Base-by-base conservation (phyloP, 768 basidiomycete species). In the Boletus rubropictus region DNA sequence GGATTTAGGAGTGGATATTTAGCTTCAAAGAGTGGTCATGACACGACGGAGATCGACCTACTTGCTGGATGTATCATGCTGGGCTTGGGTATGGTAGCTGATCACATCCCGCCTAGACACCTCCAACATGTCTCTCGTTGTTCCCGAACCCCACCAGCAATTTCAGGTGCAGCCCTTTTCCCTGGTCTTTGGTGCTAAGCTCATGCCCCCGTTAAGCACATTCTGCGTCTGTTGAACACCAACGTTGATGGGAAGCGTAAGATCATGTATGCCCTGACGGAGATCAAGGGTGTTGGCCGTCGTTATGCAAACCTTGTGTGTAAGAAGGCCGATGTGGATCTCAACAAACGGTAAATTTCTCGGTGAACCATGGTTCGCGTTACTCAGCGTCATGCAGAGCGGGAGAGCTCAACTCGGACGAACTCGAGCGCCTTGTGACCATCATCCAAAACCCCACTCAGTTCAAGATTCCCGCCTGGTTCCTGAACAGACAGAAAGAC, bases 221-320 rank as follows among this genome's bases (percentile, higher is more conserved):
- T 99, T 71, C 75, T 99, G 51, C 96, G 96, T 87, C 83, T 99
- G 37, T 78, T 96, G 60, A 98, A 98, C 80, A 98, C 96, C 69
- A 98, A 98, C 77, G 96, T 99, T 58, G 95, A 98, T 72, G 96
- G 96, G 59, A 94, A 95, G 69, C 85, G 96, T 62, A 99, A 99
- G 78, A 87, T 99, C 71, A 97, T 92, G 89, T 98, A 92, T 70
- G 95, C 96, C 62, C 70, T 98, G 77, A 98, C 96, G 39, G 96
- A 99, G 78, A 99, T 99, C 80, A 98, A 98, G 80, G 96, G 96
- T 82, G 96, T 99, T 51, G 96, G 96, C 63, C 86, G 96, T 56
- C 88, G 96, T 44, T 99, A 98, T 75, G 85, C 96, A 66, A 98
- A 98, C 75, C 73, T 98, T 63, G 95, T 98, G 59, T 98, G 96